Percentiles rank a stretch among this genome's conserved stretches.
Conservation (phyloP, 306 rosid species). For the Sophora flavescens region DNA sequence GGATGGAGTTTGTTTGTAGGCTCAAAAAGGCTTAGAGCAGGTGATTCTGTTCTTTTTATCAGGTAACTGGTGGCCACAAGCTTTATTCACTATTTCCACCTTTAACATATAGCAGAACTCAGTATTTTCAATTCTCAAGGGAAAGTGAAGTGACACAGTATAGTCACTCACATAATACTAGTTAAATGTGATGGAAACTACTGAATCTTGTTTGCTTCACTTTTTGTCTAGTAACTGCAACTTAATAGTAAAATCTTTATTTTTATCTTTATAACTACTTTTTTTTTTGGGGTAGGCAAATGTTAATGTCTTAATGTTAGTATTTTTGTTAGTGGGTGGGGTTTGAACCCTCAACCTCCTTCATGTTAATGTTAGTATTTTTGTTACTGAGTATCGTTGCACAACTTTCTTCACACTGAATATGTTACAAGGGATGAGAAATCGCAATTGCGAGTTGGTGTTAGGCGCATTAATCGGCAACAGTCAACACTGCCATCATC, state of each 20-base stretch:
- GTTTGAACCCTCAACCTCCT: too few relatives aligned
- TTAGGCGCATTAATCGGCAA: slow-evolving; percentile 96
- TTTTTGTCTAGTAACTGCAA: slow-evolving; percentile 4
- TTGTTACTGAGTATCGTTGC: background rate
- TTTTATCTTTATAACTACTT: background rate
- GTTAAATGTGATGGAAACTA: slow-evolving; percentile 1
- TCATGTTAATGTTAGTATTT: too few relatives aligned
- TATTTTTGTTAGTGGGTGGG: too few relatives aligned
- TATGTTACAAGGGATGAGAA: slow-evolving; percentile 77
- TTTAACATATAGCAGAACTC: background rate
- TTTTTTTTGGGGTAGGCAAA: too few relatives aligned
- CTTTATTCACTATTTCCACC: background rate
- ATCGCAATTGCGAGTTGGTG: slow-evolving; percentile 86
- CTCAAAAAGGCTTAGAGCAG: slow-evolving; percentile 90
- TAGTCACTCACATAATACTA: background rate
- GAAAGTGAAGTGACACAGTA: background rate
- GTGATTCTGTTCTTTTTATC: slow-evolving; percentile 92
- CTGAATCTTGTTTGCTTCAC: slow-evolving; percentile 7
- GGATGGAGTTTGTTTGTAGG: slow-evolving; percentile 97
- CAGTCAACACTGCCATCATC: slow-evolving; percentile 93
- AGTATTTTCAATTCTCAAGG: background rate
- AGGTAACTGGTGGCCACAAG: slow-evolving; percentile 60
- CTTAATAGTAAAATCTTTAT: background rate
- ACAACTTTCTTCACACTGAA: slow-evolving; percentile 24
- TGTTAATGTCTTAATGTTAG: too few relatives aligned